Conservation (phyloP, 495 filamentous ascomycete genomes). For the Daldinia bambusicola region DNA sequence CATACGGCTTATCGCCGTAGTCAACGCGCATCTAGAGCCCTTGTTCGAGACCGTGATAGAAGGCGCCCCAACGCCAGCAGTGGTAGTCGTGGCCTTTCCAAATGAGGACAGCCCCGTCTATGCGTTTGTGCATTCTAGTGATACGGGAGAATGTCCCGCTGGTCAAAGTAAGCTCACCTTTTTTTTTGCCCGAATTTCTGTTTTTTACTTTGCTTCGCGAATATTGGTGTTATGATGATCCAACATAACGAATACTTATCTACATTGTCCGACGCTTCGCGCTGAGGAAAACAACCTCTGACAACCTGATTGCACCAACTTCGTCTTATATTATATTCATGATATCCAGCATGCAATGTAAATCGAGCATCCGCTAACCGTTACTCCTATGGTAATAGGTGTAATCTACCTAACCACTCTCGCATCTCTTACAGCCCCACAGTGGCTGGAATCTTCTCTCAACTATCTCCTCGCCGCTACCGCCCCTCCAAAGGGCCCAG, state of each 20-base stretch:
- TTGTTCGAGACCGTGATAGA: slow-evolving; percentile 79
- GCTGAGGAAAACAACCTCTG: slow-evolving; percentile 86
- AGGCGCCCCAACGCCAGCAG: slow-evolving; percentile 77
- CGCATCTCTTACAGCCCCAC: slow-evolving; percentile 48
- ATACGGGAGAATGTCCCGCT: slow-evolving; percentile 86
- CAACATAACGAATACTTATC: slow-evolving; percentile 91
- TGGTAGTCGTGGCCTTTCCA: slow-evolving; percentile 78
- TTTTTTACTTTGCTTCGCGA: slow-evolving; percentile 24
- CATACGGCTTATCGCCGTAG: slow-evolving; percentile 66
- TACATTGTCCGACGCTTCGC: slow-evolving; percentile 94
- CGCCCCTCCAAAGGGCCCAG: slow-evolving; percentile 47
- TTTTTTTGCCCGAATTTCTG: slow-evolving; percentile 27
- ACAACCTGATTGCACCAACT: slow-evolving; percentile 77
- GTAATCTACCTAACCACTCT: slow-evolving; percentile 74
- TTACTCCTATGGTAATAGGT: slow-evolving; percentile 59
- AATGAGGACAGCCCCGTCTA: slow-evolving; percentile 67
- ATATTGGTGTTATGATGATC: slow-evolving; percentile 75
- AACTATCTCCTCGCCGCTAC: slow-evolving; percentile 60
- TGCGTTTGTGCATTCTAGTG: slow-evolving; percentile 80
- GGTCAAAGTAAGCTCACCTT: slow-evolving; percentile 79
- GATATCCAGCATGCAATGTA: background rate
- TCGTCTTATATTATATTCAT: background rate
- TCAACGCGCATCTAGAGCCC: slow-evolving; percentile 70
- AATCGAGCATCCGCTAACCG: slow-evolving; percentile 57
- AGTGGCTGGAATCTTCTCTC: slow-evolving; percentile 65